Evolutionary conservation across 352 stramenopile species (phyloP), one percentile per base, ranked within the genome.

Genomic region (Phytophthora capsici): DNA sequence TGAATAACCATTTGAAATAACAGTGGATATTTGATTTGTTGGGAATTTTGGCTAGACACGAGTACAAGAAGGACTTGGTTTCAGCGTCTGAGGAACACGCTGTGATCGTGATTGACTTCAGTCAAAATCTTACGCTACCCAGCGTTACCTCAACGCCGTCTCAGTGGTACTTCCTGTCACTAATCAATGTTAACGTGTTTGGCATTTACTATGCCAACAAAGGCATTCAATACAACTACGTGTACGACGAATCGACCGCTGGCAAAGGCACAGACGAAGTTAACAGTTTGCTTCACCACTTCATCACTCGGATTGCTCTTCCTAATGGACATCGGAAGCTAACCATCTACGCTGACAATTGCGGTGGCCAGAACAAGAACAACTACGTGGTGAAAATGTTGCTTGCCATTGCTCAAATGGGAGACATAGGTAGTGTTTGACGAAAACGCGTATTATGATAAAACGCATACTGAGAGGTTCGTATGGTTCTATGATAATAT

Each of bases 21-120:
- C 45, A 34, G 5, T 63, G 36, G 12, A 41, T 16, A 53, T 57
- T 52, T 19, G 22, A 46, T 46, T 57, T 57, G 19, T 36, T 62
- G 61, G 56, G 43, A 38, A 46, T 43, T 37, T 54, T 53, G 2
- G 23, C 1, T 41, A 68, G 52, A 22, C 1, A 28, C 1, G 52
- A 73, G 40, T 68, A 73, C 30, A 46, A 45, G 38, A 47, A 41
- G 3, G 57, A 71, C 26, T 23, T 54, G 16, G 25, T 28, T 2
- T 8, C 12, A 14, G 26, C 22, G 3, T 32, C 7, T 4, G 60
- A 69, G 13, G 17, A 25, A 5, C 30, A 66, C 17, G 44, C 49
- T 12, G 65, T 73, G 1, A 23, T 69, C 1, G 30, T 62, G 22
- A 69, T 73, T 26, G 53, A 73, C 30, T 73, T 46, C 53, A 51